phyloP scores from a whole-genome alignment of 768 basidiomycete genomes.

The Candolleomyces aberdarensis region DNA sequence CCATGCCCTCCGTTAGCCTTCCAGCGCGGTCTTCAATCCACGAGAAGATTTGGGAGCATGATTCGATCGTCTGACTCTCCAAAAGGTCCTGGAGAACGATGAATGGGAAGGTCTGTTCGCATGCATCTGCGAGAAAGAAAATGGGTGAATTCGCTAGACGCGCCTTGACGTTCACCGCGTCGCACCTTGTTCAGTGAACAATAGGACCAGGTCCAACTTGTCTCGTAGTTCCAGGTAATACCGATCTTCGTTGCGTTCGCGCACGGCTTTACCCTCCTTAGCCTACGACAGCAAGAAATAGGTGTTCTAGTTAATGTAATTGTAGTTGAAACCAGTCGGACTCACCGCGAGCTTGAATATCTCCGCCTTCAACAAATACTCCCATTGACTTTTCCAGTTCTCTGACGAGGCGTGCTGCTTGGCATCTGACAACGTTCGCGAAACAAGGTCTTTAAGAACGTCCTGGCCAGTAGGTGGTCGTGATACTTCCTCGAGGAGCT shows the following conservation, averaged over 20 bases:
- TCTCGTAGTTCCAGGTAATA: slow-evolving; percentile 64
- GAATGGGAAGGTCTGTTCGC: slow-evolving; percentile 73
- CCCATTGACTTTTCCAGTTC: slow-evolving; percentile 71
- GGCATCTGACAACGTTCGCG: slow-evolving; percentile 40
- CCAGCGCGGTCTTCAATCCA: slow-evolving; percentile 78
- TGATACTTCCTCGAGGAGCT: slow-evolving; percentile 51
- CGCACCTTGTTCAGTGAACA: slow-evolving; percentile 76
- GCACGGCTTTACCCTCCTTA: slow-evolving; percentile 65
- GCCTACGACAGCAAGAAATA: slow-evolving; percentile 33
- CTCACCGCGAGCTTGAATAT: slow-evolving; percentile 70
- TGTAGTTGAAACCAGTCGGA: slow-evolving; percentile 12
- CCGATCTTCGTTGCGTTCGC: slow-evolving; percentile 36
- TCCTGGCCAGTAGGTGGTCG: slow-evolving; percentile 46
- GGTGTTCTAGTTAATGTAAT: not conserved
- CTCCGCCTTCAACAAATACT: slow-evolving; percentile 66
- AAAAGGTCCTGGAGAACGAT: slow-evolving; percentile 75
- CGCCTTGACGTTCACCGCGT: not conserved
- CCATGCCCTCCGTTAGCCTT: slow-evolving; percentile 73
- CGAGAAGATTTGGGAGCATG: slow-evolving; percentile 83
- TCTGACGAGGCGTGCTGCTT: slow-evolving; percentile 46
- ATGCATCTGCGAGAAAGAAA: no score
- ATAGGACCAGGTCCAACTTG: slow-evolving; percentile 69
- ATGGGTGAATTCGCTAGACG: not conserved
- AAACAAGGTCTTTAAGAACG: slow-evolving; percentile 48
- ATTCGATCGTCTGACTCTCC: slow-evolving; percentile 80